Evolutionary conservation across 2,329 filamentous ascomycete species (phyloP).

Genomic region (Emmonsiellopsis sp.): DNA sequence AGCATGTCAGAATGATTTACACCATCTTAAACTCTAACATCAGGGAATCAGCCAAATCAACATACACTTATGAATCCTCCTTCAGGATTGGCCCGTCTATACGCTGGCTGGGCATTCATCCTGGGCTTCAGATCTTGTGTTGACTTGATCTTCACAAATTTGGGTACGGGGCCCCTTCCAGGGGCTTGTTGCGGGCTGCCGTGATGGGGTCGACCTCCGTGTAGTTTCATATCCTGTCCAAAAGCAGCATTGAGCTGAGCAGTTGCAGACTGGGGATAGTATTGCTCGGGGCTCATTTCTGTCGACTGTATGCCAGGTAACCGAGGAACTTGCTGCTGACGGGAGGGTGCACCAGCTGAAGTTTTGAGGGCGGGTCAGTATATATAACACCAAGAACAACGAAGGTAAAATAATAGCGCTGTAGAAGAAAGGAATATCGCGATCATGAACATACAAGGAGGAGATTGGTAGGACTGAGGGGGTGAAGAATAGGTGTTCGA

Average conservation of each 20-base stretch:
- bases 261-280: slow-evolving; percentile 62
- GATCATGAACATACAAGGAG: slow-evolving; percentile 39
- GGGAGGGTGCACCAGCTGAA: slow-evolving; percentile 21
- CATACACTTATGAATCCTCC: slow-evolving; percentile 95
- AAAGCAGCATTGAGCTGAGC: slow-evolving; percentile 62
- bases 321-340: slow-evolving; percentile 47
- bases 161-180: slow-evolving; percentile 64
- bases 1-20: slow-evolving; percentile 7
- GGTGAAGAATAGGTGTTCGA: slow-evolving; percentile 49
- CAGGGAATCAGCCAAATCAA: slow-evolving; percentile 9
- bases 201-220: slow-evolving; percentile 37
- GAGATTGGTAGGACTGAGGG: slow-evolving; percentile 50
- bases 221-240: slow-evolving; percentile 44
- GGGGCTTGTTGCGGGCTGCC: slow-evolving; percentile 33
- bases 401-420: not conserved
- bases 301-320: slow-evolving; percentile 64
- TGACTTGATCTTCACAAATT: slow-evolving; percentile 71
- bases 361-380: slow-evolving; percentile 2
- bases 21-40: not conserved
- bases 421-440: slow-evolving; percentile 3
- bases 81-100: slow-evolving; percentile 88
- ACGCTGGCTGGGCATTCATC: slow-evolving; percentile 79
- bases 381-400: not conserved
- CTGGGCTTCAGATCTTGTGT: slow-evolving; percentile 69
- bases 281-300: slow-evolving; percentile 59